A percentile compares a stretch with the other conserved stretches of the same genome.
Conservation (phyloP, 164 flowering plant species). For the Tetrastigma voinierianum region DNA sequence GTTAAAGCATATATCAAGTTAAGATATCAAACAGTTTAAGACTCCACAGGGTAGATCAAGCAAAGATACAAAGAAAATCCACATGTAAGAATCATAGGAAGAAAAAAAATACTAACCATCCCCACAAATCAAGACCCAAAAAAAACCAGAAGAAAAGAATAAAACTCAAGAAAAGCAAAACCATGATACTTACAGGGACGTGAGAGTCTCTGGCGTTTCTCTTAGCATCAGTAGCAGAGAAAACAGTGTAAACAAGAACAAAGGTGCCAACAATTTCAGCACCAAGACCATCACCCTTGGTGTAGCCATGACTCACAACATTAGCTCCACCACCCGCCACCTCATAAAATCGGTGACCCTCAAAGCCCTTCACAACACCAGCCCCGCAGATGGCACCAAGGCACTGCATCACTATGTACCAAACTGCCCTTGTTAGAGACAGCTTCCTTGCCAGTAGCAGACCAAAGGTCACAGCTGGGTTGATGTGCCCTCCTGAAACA, state of each 20-base stretch:
- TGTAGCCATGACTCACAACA: conserved; percentile 49
- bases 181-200: conserved; percentile 49
- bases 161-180: not conserved
- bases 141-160: not conserved
- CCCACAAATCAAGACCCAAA: too few species aligned
- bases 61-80: too few species aligned
- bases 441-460: conserved; percentile 62
- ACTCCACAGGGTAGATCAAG: too few species aligned
- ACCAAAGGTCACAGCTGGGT: conserved; percentile 79
- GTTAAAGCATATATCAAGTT: too few species aligned
- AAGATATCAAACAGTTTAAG: too few species aligned
- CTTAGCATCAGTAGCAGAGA: conserved; percentile 78
- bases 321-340: conserved; percentile 52
- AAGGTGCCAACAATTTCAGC: conserved; percentile 76
- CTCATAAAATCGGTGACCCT: conserved; percentile 16
- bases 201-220: conserved; percentile 74
- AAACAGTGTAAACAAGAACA: conserved; percentile 76
- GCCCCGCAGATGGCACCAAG: conserved; percentile 74
- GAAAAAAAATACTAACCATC: too few species aligned
- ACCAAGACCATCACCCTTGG: conserved; percentile 69
- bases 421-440: conserved; percentile 56
- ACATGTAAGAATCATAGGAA: too few species aligned
- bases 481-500: conserved; percentile 59
- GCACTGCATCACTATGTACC: conserved; percentile 71
- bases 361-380: conserved; percentile 59